phyloP scores from a whole-genome alignment of 208 protist species.

The Trypanosoma scelopori region DNA sequence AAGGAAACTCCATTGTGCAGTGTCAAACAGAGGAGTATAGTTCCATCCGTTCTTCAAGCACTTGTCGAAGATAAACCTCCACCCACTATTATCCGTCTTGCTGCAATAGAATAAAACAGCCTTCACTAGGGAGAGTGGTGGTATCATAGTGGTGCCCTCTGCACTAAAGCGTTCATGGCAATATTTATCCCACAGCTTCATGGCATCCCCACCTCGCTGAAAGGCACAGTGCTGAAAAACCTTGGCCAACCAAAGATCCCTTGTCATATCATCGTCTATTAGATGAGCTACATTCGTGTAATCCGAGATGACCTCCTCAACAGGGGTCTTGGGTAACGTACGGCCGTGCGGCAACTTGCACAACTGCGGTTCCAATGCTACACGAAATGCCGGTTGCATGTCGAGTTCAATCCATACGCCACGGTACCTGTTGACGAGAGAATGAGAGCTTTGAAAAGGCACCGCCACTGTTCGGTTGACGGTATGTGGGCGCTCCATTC shows the following conservation, averaged over 20 bases:
- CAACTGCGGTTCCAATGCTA: conserved; percentile 80
- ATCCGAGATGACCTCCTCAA: conserved; percentile 74
- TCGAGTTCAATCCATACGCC: conserved; percentile 84
- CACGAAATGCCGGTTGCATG: conserved; percentile 76
- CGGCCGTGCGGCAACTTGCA: conserved; percentile 82
- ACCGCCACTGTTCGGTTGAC: conserved; percentile 79
- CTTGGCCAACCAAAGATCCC: conserved; percentile 84
- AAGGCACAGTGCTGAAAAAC: conserved; percentile 87
- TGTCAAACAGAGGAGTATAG: conserved; percentile 80
- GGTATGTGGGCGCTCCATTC: conserved; percentile 78
- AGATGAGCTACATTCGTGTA: conserved; percentile 63
- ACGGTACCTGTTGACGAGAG: conserved; percentile 76
- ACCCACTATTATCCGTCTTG: conserved; percentile 62
- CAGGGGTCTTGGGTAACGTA: conserved; percentile 66
- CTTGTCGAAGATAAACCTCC: conserved; percentile 72
- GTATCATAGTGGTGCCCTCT: conserved; percentile 31
- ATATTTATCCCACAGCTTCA: conserved; percentile 71
- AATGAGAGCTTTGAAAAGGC: conserved; percentile 64
- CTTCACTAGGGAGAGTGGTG: conserved; percentile 73
- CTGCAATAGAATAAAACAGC: conserved; percentile 80
- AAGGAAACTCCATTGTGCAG: conserved; percentile 82
- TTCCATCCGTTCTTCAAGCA: conserved; percentile 86
- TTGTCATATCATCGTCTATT: conserved; percentile 62
- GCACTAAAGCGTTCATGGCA: conserved; percentile 64
- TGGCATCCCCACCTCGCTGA: conserved; percentile 59